Base-by-base conservation (phyloP, 2,329 filamentous ascomycete species). In the Aspergillus candidus region DNA sequence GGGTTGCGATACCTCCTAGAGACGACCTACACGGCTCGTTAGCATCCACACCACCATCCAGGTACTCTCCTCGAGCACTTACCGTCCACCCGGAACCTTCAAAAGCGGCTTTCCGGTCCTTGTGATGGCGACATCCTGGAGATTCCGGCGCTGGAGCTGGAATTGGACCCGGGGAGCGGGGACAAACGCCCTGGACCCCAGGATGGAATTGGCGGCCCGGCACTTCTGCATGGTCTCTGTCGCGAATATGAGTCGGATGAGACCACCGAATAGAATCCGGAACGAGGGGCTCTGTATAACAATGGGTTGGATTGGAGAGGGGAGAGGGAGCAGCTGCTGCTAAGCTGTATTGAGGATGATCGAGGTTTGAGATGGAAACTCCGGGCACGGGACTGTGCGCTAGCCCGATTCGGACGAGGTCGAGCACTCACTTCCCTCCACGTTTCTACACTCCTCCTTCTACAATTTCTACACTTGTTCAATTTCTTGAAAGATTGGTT, bases 101-200 rank as follows among this genome's bases (percentile, higher is more conserved):
- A 97, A 74, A 60, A 97, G 90, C 50, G 93, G 91, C 77, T 95
- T 96, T 69, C 93, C 93, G 46, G 93, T 98, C 61, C 93, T 80
- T 50, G 91, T 94, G 64, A 98, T 95, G 61, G 86, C 77, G 63
- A 98, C 79, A 75, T 98, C 93, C 66, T 88, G 86, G 52, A 81
- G 60, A 57, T 66, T 69, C 53, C 73, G 66, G 76, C 68, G 67
- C 57, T 72, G 70, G 48, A 64, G 53, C 47, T 68, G 64, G 49
- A 64, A 62, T 58, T 67, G 64, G 35, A 67, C 54, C 44, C 62
- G 59, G 43, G 63, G 59, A 56, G 60, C 50, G 56, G 65, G 58
- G 58, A 53, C 56, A 43, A 67, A 62, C 44, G 61, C 60, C 54
- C 61, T 62, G 43, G 65, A 60, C 53, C 65, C 64, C 44, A 68